Evolutionary conservation across 164 flowering plant species (phyloP).

Genomic region (Brasenia schreberi): DNA sequence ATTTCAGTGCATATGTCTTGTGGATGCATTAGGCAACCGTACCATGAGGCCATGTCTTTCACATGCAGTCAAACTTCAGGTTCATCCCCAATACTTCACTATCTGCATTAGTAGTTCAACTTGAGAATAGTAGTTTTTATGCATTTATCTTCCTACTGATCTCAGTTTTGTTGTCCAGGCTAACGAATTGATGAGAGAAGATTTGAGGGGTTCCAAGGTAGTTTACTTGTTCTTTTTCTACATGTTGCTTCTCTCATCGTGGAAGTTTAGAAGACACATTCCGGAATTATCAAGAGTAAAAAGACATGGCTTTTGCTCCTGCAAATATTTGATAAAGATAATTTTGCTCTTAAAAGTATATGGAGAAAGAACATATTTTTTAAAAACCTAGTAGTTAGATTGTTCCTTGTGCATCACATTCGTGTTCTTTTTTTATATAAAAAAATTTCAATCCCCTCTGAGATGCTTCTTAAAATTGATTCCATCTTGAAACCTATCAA

Average conservation of each 20-base stretch:
- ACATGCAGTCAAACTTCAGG: constrained; percentile 81
- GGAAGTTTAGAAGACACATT: no score
- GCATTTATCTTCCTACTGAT: constrained; percentile 20
- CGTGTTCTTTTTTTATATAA: no score
- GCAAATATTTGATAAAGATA: no score
- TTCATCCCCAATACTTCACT: constrained; percentile 6
- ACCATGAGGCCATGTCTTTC: constrained; percentile 94
- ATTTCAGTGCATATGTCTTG: constrained; percentile 83
- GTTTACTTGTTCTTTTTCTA: neutral
- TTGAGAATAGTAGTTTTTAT: constrained; percentile 9
- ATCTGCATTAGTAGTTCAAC: neutral
- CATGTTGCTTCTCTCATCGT: no score
- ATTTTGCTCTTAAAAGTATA: no score
- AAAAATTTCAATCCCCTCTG: neutral
- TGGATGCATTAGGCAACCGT: constrained; percentile 81
- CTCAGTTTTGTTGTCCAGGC: constrained; percentile 32
- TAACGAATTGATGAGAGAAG: constrained; percentile 46
- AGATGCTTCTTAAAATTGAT: neutral
- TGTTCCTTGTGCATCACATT: no score
- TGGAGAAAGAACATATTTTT: no score
- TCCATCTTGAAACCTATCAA: neutral
- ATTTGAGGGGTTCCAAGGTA: constrained; percentile 83
- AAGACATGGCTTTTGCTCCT: no score
- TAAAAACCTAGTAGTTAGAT: no score
- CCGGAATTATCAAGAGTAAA: no score